Base-by-base conservation (phyloP, 23 red algal species). In the Cyanidium caldarium region DNA sequence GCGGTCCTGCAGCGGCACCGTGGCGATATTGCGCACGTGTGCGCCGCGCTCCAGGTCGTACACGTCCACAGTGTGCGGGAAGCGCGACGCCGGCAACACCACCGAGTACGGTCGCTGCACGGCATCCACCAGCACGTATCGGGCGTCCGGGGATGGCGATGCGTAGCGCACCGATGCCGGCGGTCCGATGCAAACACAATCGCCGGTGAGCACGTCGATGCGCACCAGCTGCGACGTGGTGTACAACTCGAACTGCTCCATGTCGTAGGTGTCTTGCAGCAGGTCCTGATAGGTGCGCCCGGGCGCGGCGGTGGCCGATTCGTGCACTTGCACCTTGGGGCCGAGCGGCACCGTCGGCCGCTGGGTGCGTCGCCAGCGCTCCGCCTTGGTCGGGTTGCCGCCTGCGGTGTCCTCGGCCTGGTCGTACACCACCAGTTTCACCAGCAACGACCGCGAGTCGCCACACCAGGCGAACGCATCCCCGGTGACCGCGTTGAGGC, bases 71-170 rank as follows among this genome's bases (percentile, higher is more conserved):
- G 68, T 72, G 25, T 82, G 78, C 37, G 83, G 80, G 45, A 95
- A 95, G 38, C 89, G 79, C 39, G 77, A 81, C 34, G 89, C 89
- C 12, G 83, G 82, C 76, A 83, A 67, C 65, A 79, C 75, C 44
- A 71, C 78, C 39, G 56, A 39, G 37, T 65, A 95, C 20, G 89
- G 89, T 36, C 66, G 66, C 35, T 68, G 68, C 69, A 83, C 83
- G 0, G 66, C 36, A 40, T 95, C 89, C 1, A 95, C 67, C 20
- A 95, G 75, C 67, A 95, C 37, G 58, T 95, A 95, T 7, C 40
- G 38, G 21, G 72, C 77, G 76, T 95, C 77, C 14, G 89, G 89
- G 13, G 77, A 83, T 14, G 83, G 82, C 36, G 77, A 82, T 2
- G 88, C 83, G 34, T 67, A 39, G 16, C 77, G 72, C 20, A 94